Evolutionary conservation across 108 stramenopile species (phyloP).

Genomic region (Ochromonas danica): DNA sequence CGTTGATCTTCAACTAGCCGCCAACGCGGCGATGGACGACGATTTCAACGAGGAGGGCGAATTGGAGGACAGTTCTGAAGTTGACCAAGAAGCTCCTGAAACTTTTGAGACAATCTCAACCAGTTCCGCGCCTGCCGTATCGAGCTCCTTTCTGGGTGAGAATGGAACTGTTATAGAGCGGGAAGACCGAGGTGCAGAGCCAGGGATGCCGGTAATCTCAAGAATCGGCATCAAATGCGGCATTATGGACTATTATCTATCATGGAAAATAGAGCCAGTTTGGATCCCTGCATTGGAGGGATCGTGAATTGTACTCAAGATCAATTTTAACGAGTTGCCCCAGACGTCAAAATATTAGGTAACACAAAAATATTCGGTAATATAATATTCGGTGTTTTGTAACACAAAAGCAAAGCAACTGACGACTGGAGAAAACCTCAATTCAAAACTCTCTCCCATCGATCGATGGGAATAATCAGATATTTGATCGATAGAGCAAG

Average conservation of each 20-base stretch:
- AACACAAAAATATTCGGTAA: too few relatives aligned
- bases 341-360: too few relatives aligned
- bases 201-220: constrained; percentile 13
- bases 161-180: constrained; percentile 9
- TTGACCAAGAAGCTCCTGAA: constrained; percentile 9
- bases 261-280: constrained; percentile 9
- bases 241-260: constrained; percentile 17
- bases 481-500: too few relatives aligned
- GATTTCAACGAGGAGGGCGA: constrained; percentile 13
- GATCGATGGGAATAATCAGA: too few relatives aligned
- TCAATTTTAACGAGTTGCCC: constrained; percentile 10
- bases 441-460: too few relatives aligned
- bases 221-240: constrained; percentile 14
- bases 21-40: constrained; percentile 12
- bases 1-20: constrained; percentile 14
- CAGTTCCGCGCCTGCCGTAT: constrained; percentile 12
- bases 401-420: too few relatives aligned
- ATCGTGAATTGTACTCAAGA: constrained; percentile 16
- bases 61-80: constrained; percentile 15
- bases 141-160: constrained; percentile 13
- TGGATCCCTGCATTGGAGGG: constrained; percentile 13
- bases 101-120: constrained; percentile 16
- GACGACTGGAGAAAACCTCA: too few relatives aligned
- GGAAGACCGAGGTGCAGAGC: constrained; percentile 12
- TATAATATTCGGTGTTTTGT: too few relatives aligned